Evolutionary conservation across 164 flowering plant genomes (phyloP), one percentile per base, ranked within the genome.

Genomic region (Chimonanthus salicifolius): DNA sequence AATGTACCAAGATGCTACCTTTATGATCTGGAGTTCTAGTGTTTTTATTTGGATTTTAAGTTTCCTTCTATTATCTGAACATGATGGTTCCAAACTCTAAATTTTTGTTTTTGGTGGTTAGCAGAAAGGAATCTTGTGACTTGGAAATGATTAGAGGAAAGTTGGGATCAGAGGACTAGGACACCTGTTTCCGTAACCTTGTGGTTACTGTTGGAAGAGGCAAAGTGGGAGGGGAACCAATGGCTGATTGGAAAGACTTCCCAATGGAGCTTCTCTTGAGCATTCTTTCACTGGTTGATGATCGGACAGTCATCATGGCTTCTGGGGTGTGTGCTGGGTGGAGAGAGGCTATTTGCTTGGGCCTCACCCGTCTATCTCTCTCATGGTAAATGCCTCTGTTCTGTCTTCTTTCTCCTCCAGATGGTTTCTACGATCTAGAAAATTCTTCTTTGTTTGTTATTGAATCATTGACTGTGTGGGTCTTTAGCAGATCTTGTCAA

Each of bases 261-360:
- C 99, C 99, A 0, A 84, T 91, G 93, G 99, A 95, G 86, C 94
- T 95, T 20, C 72, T 95, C 79, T 69, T 95, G 87, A 75, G 94
- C 72, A 91, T 95, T 54, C 69, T 91, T 15, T 85, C 92, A 0
- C 88, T 95, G 5, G 90, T 87, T n/a, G 97, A 95, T 86, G 93
- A 90, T 83, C 90, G 86, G 76, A 81, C 94, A 3, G 92, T 85
- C 48, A 79, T 95, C 71, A 76, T 81, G 67, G 97, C 90, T 72
- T 90, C 99, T 50, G 98, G 90, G 6, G 96, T 95, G n/a, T 95
- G 98, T 74, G 87, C 92, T 79, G 97, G 96, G 0, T 95, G 99
- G 99, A 92, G 98, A 71, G 97, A 90, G 71, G 94, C 97, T 47
- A 82, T 95, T 62, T 87, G 80, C 84, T 81, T 84, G 74, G 98